phyloP scores from a whole-genome alignment of 768 basidiomycete species.

The Gymnopilus dilepis region DNA sequence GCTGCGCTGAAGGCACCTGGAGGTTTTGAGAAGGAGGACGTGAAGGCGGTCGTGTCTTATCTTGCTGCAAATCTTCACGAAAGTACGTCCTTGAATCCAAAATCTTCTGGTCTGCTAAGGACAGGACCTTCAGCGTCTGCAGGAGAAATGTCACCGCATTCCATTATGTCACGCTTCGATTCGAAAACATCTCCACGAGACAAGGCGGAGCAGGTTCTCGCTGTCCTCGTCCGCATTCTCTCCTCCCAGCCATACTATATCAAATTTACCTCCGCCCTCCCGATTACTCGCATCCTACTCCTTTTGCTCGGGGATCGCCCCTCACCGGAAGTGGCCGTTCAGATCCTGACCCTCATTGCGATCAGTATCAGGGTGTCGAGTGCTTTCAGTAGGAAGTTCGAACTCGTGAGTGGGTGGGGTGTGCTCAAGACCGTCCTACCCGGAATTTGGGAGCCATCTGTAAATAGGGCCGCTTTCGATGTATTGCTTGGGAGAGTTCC shows the following conservation, averaged over 20 bases:
- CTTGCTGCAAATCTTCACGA: conserved; percentile 80
- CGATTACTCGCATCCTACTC: conserved; percentile 78
- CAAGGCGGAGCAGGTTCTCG: conserved; percentile 73
- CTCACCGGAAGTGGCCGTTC: conserved; percentile 57
- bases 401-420: conserved; percentile 84
- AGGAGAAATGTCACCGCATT: conserved; percentile 55
- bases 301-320: conserved; percentile 84
- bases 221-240: conserved; percentile 65
- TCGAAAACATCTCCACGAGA: conserved; percentile 47
- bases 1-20: conserved; percentile 57
- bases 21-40: conserved; percentile 74
- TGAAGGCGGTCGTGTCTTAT: conserved; percentile 88
- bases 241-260: conserved; percentile 59
- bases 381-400: conserved; percentile 82
- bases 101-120: background rate
- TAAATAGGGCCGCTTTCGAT: conserved; percentile 73
- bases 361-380: conserved; percentile 58
- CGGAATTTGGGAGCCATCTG: conserved; percentile 64
- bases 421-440: conserved; percentile 74
- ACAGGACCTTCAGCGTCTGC: background rate
- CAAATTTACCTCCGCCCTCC: conserved; percentile 77
- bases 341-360: conserved; percentile 63
- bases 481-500: conserved; percentile 57
- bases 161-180: conserved; percentile 62
- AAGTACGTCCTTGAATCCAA: conserved; percentile 44